These are phyloP conservation scores for Colletotrichum orchidophilum DNA, from an alignment of 2,329 filamentous ascomycete genomes.

Conservation along the genomic window DNA sequence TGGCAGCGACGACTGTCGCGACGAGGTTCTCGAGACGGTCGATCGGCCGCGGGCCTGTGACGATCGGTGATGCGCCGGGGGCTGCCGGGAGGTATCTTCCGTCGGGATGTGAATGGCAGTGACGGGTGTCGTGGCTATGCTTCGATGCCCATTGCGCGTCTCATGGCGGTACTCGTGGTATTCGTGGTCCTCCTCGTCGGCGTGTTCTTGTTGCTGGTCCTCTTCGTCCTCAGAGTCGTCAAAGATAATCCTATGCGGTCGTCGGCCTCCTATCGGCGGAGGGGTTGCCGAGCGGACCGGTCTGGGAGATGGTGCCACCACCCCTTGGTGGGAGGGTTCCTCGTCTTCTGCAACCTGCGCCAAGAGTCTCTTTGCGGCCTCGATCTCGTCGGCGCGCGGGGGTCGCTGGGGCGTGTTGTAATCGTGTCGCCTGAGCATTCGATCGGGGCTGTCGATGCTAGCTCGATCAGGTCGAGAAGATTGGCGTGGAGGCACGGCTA, in stretches of 20 bases:
- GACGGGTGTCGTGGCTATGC: not conserved
- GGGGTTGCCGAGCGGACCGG: conserved; percentile 17
- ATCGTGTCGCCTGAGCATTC: not conserved
- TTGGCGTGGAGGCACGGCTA: not conserved
- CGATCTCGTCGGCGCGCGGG: conserved; percentile 24
- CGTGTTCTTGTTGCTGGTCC: not conserved
- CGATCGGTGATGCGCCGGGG: not conserved
- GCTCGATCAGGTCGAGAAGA: conserved; percentile 18
- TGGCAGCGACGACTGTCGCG: conserved; percentile 9
- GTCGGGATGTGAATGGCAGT: not conserved
- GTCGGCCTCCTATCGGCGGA: conserved; percentile 22
- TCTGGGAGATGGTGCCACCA: not conserved
- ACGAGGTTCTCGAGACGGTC: not conserved
- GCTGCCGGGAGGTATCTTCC: not conserved
- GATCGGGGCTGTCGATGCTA: conserved; percentile 5
- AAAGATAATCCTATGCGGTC: conserved; percentile 5
- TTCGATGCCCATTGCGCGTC: not conserved
- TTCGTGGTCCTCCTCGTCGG: not conserved
- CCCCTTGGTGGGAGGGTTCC: not conserved
- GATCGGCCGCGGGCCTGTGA: not conserved
- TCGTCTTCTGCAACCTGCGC: conserved; percentile 14
- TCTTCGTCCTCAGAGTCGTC: conserved; percentile 23
- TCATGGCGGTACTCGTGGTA: conserved; percentile 5
- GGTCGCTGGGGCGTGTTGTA: conserved; percentile 13
- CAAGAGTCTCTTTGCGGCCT: conserved; percentile 18